Evolutionary conservation across 2,329 filamentous ascomycete genomes (phyloP), one percentile per base, ranked within the genome.

Genomic region (Cordyceps cicadae): DNA sequence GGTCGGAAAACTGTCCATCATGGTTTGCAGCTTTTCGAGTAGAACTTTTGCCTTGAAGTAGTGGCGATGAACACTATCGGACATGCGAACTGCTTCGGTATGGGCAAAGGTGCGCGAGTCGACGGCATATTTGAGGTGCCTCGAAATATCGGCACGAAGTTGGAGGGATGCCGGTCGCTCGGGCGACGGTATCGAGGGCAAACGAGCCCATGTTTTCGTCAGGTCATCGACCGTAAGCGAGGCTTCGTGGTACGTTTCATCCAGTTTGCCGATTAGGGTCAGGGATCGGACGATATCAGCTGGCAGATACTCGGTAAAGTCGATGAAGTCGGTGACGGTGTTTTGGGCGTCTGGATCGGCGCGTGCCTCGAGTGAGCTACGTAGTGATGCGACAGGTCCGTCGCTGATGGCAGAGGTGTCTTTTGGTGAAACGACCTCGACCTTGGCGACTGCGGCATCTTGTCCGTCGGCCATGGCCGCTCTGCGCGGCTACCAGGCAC

Each of bases 291-390:
- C 77, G 67, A 88, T 81, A 68, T 88, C 86, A 55, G 85, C 83
- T 12, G 86, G 85, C 1, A 88, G 79, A 71, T 88, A 87, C 70
- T 89, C 86, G 66, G 84, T 87, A 65, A 85, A 86, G 69, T 88
- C 85, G 70, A 88, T 81, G 69, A 87, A 88, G 71, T 88, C 85
- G 62, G 83, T 87, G 19, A 87, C 81, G n/a, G 85, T 87, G 7
- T 86, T 84, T 67, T 87, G 84, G 29, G 84, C 84, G 74, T 88
- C 86, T 6, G 85, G 85, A 64, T 88, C 85, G 58, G 79, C 78
- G 65, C 81, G 81, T 69, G 81, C 75, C 62, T 77, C 76, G 63
- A 83, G 75, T 1, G 78, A 71, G 61, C 73, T 68, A 63, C 61
- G 53, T 29, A 62, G 46, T 7, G 57, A 60, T 39, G 56, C 57